Conservation (phyloP, 2,329 filamentous ascomycete genomes). For the Pezicula radicicola region DNA sequence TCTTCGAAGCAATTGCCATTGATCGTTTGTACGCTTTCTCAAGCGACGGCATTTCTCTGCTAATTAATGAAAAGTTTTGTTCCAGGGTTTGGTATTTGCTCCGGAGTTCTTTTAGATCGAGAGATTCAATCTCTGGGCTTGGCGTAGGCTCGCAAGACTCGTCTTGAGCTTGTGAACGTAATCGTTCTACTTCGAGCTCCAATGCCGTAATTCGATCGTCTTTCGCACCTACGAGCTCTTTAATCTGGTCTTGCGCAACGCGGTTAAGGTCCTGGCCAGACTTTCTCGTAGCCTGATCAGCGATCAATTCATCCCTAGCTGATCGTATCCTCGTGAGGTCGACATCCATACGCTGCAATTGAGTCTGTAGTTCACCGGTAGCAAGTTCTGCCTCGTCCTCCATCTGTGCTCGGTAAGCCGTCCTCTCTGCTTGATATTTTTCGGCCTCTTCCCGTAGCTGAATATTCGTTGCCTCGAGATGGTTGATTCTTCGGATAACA, state of each 20-base stretch:
- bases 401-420: slow-evolving; percentile 74
- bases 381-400: slow-evolving; percentile 75
- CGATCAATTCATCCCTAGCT: slow-evolving; percentile 78
- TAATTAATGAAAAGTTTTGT: slow-evolving; percentile 78
- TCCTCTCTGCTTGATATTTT: slow-evolving; percentile 81
- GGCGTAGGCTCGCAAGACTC: slow-evolving; percentile 32
- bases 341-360: slow-evolving; percentile 75
- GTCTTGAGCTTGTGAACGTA: slow-evolving; percentile 55
- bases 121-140: slow-evolving; percentile 49
- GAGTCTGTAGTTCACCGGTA: slow-evolving; percentile 75
- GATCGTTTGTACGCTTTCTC: slow-evolving; percentile 90
- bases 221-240: slow-evolving; percentile 75
- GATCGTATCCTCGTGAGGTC: slow-evolving; percentile 85
- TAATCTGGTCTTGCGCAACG: slow-evolving; percentile 67
- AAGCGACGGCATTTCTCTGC: slow-evolving; percentile 83
- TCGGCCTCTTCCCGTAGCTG: slow-evolving; percentile 82
- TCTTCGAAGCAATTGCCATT: slow-evolving; percentile 79
- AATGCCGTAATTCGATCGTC: slow-evolving; percentile 78
- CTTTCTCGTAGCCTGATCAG: slow-evolving; percentile 78
- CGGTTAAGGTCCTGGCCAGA: slow-evolving; percentile 75
- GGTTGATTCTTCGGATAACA: slow-evolving; percentile 86
- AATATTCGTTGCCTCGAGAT: slow-evolving; percentile 84
- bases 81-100: slow-evolving; percentile 72
- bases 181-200: slow-evolving; percentile 76
- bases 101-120: slow-evolving; percentile 70